Base-by-base conservation (phyloP, 192 early-diverging fungal species). In the Linnemannia elongata region DNA sequence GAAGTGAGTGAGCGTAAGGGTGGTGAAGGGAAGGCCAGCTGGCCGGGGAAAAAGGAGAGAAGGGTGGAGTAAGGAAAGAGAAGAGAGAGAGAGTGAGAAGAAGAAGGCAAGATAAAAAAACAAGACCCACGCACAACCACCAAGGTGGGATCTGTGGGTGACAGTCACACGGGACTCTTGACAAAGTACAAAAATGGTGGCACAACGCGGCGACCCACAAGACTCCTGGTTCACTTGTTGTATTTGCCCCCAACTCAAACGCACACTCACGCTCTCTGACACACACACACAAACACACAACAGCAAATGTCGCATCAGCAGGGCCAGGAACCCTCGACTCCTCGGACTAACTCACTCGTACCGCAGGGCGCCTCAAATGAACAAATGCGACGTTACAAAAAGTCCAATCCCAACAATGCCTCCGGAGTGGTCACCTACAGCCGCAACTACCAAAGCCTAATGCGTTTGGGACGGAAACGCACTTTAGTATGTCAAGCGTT, bases 141-240 rank as follows among this genome's bases (percentile, higher is more conserved):
- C 9, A 22, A 66, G 7, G 20, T 10, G 27, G 24, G 54, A 39
- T 77, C 75, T 24, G 4, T 15, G 72, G 44, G 44, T 27, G 57
- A 33, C 57, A 77, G 75, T 77, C 75, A 77, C 54, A 66, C 1
- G 60, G 57, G 6, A 8, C 7, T 60, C 13, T 45, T 45, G 44
- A 45, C 13, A 0, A 9, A 45, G 18, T 55, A 6, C 13, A 66
- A 66, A 63, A 66, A 66, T 66, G 60, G 60, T 66, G 60, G 60
- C 60, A 66, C 60, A 66, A 30, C 9, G 12, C 60, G 30, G 60
- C 60, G 4, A 66, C 60, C 18, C 49, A 52, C 49, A 52, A 63
- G 24, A 55, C 22, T n/a, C 18, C 54, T 10, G n/a, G 55, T 57
- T 6, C 54, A 4, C 4, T n/a, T 55, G 22, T 22, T 6, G 18